Evolutionary conservation across 371 early-diverging fungal species (phyloP).

Genomic region (Apophysomyces trapeziformis): DNA sequence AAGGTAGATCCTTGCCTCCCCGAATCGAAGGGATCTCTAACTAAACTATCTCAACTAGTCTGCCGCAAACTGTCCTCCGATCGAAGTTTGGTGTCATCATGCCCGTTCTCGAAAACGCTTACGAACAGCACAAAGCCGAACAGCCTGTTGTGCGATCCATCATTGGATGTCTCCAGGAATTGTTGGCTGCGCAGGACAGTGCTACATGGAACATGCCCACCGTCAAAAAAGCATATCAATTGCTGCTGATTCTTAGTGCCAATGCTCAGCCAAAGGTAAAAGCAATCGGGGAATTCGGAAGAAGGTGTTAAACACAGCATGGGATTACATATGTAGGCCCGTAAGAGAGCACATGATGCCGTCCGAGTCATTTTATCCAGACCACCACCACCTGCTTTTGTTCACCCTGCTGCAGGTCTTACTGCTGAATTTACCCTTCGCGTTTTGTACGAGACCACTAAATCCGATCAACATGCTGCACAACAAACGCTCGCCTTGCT

Average conservation of each 20-base stretch:
- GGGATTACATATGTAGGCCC: slow-evolving; percentile 30
- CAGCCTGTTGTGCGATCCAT: slow-evolving; percentile 81
- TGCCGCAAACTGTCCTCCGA: slow-evolving; percentile 65
- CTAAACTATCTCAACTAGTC: slow-evolving; percentile 35
- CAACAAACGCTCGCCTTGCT: slow-evolving; percentile 81
- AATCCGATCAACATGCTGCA: slow-evolving; percentile 70
- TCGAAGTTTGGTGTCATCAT: slow-evolving; percentile 69
- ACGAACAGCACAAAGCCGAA: slow-evolving; percentile 65
- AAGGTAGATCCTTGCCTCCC: slow-evolving; percentile 48
- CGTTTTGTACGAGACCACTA: slow-evolving; percentile 70
- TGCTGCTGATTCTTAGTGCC: slow-evolving; percentile 74
- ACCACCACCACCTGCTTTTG: slow-evolving; percentile 75
- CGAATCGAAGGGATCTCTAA: slow-evolving; percentile 18
- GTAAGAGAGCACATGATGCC: slow-evolving; percentile 88
- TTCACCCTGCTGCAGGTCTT: slow-evolving; percentile 81
- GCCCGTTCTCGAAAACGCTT: slow-evolving; percentile 56
- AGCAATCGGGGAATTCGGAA: not conserved
- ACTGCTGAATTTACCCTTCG: slow-evolving; percentile 76
- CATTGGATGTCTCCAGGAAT: slow-evolving; percentile 79
- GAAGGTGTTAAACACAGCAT: not conserved
- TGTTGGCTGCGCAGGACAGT: slow-evolving; percentile 83
- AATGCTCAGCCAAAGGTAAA: slow-evolving; percentile 88
- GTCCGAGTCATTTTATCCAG: slow-evolving; percentile 67
- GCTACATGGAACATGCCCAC: slow-evolving; percentile 73
- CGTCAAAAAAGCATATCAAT: slow-evolving; percentile 71